Conservation (phyloP, 2,329 filamentous ascomycete species). For the Westerdykella aurantiaca region DNA sequence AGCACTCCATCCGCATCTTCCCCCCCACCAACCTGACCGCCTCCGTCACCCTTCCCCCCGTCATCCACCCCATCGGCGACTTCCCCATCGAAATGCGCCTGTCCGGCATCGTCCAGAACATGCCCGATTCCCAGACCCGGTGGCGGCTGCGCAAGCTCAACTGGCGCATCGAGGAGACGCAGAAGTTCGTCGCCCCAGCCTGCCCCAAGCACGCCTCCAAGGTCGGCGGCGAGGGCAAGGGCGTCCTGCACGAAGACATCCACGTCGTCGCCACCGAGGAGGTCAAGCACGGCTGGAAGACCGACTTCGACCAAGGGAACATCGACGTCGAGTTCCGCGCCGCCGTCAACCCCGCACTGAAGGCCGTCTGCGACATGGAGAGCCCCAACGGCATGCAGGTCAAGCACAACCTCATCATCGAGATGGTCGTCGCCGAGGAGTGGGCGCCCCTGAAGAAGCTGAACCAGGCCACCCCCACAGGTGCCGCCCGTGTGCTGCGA, state of each 20-base stretch:
- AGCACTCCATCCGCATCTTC: slow-evolving; percentile 89
- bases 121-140: slow-evolving; percentile 63
- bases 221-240: slow-evolving; percentile 61
- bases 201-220: slow-evolving; percentile 70
- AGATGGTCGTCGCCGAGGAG: slow-evolving; percentile 92
- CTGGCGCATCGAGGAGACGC: slow-evolving; percentile 87
- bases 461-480: slow-evolving; percentile 75
- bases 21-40: slow-evolving; percentile 92
- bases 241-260: slow-evolving; percentile 65
- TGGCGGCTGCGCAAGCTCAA: slow-evolving; percentile 89
- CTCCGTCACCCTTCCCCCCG: slow-evolving; percentile 71
- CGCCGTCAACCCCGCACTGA: slow-evolving; percentile 53
- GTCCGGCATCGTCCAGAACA: slow-evolving; percentile 73
- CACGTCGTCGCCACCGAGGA: slow-evolving; percentile 75
- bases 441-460: slow-evolving; percentile 65
- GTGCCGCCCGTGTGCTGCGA: slow-evolving; percentile 80
- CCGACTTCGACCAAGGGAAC: slow-evolving; percentile 64
- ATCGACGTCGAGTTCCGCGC: slow-evolving; percentile 77
- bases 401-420: slow-evolving; percentile 78
- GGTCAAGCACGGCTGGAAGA: slow-evolving; percentile 86
- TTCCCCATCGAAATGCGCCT: slow-evolving; percentile 76
- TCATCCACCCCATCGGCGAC: slow-evolving; percentile 79
- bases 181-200: slow-evolving; percentile 71
- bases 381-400: slow-evolving; percentile 70
- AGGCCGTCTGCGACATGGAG: slow-evolving; percentile 73